Base-by-base conservation (phyloP, 768 basidiomycete genomes). In the Boletus pseudopeckii region DNA sequence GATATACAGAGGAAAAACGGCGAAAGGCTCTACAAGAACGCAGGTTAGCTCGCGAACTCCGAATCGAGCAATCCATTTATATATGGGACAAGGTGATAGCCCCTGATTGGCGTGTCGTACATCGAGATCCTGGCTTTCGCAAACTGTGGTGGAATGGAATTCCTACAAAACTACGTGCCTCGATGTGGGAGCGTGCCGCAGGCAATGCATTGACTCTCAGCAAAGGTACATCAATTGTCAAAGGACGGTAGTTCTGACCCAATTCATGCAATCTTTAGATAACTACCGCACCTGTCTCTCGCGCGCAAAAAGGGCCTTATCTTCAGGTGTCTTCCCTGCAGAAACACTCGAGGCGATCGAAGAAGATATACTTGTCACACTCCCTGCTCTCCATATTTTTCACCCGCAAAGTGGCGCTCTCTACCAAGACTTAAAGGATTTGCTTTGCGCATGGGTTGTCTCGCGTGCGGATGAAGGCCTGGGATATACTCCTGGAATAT, bases 71-170 rank as follows among this genome's bases (percentile, higher is more conserved):
- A 36, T 85, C 85, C 6, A 71, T 91, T 47, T 74, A 79, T 38
- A 67, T 80, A 8, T 95, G 93, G 93, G 87, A 93, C 67, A 80
- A 78, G 52, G 79, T 83, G 14, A 86, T 96, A 52, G 62, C 88
- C 18, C 90, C 92, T 0, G 88, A 95, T 67, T 95, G 91, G 90
- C 82, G 79, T 45, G 77, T 81, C 22, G 88, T 92, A 7, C 66
- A 84, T 65, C 82, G 79, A 60, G 83, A 89, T 56, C 75, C 85
- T 0, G 70, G 70, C 10, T 72, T 93, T 48, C 80, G 86, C 32
- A 82, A 77, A 64, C 64, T 94, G 9, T 96, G 92, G 93, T 92
- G 92, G 92, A 77, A 77, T 30, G 93, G 93, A 4, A 89, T 94
- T 60, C 93, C 93, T 3, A 80, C 87, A 0, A 88, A 90, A 64